phyloP scores from a whole-genome alignment of 805 yeast species.

The Tetrapisispora phaffii region DNA sequence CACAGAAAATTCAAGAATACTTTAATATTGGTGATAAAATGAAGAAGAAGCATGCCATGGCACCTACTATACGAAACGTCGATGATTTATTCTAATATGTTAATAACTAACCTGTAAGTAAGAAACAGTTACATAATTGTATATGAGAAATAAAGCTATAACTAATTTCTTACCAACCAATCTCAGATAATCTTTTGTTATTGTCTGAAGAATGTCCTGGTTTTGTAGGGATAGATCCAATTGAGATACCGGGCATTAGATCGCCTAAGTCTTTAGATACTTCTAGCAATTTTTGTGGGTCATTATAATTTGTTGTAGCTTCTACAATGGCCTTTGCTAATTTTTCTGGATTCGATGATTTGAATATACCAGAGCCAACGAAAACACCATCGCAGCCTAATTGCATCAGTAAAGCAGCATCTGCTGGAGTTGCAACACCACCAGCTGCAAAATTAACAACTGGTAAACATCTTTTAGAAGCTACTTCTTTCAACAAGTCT shows the following conservation, averaged over 20 bases:
- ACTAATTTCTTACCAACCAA: slow-evolving; percentile 38
- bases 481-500: slow-evolving; percentile 37
- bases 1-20: neutral
- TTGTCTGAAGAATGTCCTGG: slow-evolving; percentile 29
- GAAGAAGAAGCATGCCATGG: neutral
- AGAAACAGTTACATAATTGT: neutral
- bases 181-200: slow-evolving; percentile 31
- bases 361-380: slow-evolving; percentile 72
- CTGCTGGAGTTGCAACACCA: slow-evolving; percentile 82
- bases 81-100: neutral
- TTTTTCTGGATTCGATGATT: slow-evolving; percentile 58
- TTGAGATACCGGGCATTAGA: slow-evolving; percentile 63
- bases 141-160: neutral
- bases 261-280: slow-evolving; percentile 63
- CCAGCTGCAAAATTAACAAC: slow-evolving; percentile 86
- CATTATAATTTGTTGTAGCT: slow-evolving; percentile 64
- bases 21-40: neutral
- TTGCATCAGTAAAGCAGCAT: slow-evolving; percentile 77
- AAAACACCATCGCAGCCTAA: slow-evolving; percentile 72
- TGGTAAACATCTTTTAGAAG: slow-evolving; percentile 51
- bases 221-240: slow-evolving; percentile 35
- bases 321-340: slow-evolving; percentile 68
- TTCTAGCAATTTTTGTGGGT: slow-evolving; percentile 50
- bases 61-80: neutral
- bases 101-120: neutral